Evolutionary conservation across 345 rosid species (phyloP).

Genomic region (Citrus hindsii): DNA sequence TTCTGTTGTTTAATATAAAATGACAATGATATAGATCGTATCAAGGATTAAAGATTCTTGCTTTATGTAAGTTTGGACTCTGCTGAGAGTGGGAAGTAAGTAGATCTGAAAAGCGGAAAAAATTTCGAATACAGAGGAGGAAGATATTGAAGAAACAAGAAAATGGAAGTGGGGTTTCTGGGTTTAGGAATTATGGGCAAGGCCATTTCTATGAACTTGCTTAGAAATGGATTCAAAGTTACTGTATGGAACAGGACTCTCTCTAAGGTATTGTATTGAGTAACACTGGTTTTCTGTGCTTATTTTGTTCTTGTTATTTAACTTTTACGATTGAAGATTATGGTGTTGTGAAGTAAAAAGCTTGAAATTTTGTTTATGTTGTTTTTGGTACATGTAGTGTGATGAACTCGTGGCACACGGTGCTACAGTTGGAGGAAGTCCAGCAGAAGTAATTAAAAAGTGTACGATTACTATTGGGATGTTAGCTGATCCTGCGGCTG

Average conservation of each 20-base stretch:
- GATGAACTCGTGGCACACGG: constrained; percentile 86
- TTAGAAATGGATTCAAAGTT: constrained; percentile 77
- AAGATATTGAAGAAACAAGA: constrained; percentile 6
- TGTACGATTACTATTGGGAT: constrained; percentile 85
- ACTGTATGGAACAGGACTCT: constrained; percentile 96
- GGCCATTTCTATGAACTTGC: constrained; percentile 87
- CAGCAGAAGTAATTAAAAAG: constrained; percentile 81
- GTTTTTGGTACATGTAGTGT: constrained; percentile 44
- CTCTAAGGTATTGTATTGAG: constrained; percentile 58
- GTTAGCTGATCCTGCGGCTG: constrained; percentile 88
- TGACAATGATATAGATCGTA: neutral
- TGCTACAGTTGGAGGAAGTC: constrained; percentile 73
- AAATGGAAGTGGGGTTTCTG: constrained; percentile 91
- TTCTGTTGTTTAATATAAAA: neutral
- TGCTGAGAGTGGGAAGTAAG: neutral
- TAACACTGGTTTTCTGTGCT: neutral
- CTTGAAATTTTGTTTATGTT: neutral
- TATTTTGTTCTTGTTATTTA: neutral
- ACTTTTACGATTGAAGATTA: neutral
- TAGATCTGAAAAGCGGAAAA: neutral
- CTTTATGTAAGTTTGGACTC: neutral
- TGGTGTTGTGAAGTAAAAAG: neutral
- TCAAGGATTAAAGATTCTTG: neutral
- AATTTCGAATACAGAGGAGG: constrained; percentile 1
- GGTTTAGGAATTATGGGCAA: constrained; percentile 98